phyloP scores from a whole-genome alignment of 2,329 filamentous ascomycete species.

The Phialemoniopsis sp. region DNA sequence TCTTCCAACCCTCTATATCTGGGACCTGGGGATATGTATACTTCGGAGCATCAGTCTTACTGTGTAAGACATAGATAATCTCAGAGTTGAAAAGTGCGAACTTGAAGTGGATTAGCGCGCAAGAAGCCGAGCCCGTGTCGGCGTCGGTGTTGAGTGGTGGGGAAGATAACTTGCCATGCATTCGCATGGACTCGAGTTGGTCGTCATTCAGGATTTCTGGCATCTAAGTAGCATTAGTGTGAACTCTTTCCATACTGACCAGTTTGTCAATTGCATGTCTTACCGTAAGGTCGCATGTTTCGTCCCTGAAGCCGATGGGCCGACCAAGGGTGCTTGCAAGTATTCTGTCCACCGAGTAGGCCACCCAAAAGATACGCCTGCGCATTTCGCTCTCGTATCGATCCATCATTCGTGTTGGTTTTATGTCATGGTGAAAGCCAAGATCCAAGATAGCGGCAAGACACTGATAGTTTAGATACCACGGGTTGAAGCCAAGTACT shows the following conservation, averaged over 20 bases:
- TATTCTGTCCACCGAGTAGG: slow-evolving; percentile 45
- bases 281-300: slow-evolving; percentile 48
- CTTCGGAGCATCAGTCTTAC: slow-evolving; percentile 38
- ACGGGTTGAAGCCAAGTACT: slow-evolving; percentile 49
- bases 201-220: too few species aligned
- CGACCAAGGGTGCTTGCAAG: slow-evolving; percentile 53
- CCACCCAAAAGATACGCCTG: slow-evolving; percentile 50
- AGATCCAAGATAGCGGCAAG: too few species aligned
- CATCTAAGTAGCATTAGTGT: too few species aligned
- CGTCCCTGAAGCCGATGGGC: slow-evolving; percentile 49
- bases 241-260: too few species aligned
- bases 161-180: too few species aligned
- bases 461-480: slow-evolving; percentile 53
- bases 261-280: too few species aligned
- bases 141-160: too few species aligned
- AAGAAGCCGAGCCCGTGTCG: too few species aligned
- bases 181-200: too few species aligned
- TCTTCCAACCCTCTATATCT: slow-evolving; percentile 42
- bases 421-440: too few species aligned
- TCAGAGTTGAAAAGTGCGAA: slow-evolving; percentile 48
- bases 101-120: slow-evolving; percentile 44
- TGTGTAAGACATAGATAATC: slow-evolving; percentile 54
- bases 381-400: slow-evolving; percentile 49
- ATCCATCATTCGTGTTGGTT: too few species aligned
- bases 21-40: slow-evolving; percentile 44